Base-by-base conservation (phyloP, 257 asterid species). In the Hygrophila difformis region DNA sequence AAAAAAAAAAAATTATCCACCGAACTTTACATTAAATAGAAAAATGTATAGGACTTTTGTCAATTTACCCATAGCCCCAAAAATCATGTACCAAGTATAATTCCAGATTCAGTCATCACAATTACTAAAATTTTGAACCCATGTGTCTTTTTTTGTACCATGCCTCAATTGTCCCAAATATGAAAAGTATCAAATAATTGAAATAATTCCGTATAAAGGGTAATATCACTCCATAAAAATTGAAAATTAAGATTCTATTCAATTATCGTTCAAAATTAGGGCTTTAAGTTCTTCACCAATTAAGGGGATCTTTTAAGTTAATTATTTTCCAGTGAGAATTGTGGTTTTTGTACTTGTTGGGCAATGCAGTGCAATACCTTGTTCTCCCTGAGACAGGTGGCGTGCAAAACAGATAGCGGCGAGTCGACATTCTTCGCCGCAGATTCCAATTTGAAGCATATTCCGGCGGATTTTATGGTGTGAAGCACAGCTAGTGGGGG, bases 401-500 rank as follows among this genome's bases (percentile, higher is more conserved):
- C 79, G 56, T 89, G 96, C 86, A 85, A 71, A 67, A 63, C 49
- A 31, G 73, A 69, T 57, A 89, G 94, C 71, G 77, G 93, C 66
- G 94, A 77, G 19, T 84, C 78, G 55, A 56, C 79, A 56, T 51
- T 56, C 71, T 55, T 62, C 49, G 35, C 76, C 39, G 76, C 28
- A 53, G 83, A 69, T 74, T 87, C 94, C 96, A 89, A 16, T 74
- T 82, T 85, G 93, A 86, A 82, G 85, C 86, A 72, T 41, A 67
- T 41, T 53, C 82, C 80, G 44, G 68, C 47, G 57, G 72, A 55
- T 43, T 59, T 63, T 20, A 82, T 45, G 0, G 96, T 85, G 50
- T 71, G 93, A 29, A 89, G 81, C 66, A 89, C 96, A 2, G 98
- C 91, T 17, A 89, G 72, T 22, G 98, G 96, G 31, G 93, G 91